Conservation (phyloP, 163 green algal species). For the Scenedesmus sp. region DNA sequence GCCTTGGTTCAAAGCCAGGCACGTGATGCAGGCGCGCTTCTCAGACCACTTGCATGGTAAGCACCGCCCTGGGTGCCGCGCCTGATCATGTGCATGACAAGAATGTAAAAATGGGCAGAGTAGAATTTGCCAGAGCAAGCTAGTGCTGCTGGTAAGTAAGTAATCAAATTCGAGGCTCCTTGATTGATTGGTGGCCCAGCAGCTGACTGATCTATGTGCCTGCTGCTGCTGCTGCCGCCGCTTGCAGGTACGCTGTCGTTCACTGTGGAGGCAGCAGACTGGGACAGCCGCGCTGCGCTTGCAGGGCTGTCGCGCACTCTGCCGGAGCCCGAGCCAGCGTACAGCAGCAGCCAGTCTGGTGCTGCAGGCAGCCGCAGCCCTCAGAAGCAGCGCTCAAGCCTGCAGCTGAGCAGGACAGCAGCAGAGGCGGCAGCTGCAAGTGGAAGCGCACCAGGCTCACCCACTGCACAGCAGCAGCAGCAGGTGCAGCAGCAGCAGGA, state of each 20-base stretch:
- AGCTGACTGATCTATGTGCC: neutral
- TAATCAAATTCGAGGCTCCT: neutral
- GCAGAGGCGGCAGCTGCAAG: neutral
- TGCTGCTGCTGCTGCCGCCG: neutral
- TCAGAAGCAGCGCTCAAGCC: slow-evolving; percentile 15
- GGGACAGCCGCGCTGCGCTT: slow-evolving; percentile 17
- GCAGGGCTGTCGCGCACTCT: neutral
- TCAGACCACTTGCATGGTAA: slow-evolving; percentile 46
- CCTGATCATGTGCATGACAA: neutral
- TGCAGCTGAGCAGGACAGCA: slow-evolving; percentile 9
- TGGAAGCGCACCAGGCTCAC: neutral
- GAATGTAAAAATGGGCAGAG: neutral
- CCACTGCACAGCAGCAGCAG: neutral
- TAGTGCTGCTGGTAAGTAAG: neutral
- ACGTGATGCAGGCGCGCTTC: slow-evolving; percentile 36
- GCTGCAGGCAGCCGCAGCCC: neutral
- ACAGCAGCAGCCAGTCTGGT: neutral
- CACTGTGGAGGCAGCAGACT: slow-evolving; percentile 40
- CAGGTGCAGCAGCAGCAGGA: neutral
- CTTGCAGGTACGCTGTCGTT: neutral
- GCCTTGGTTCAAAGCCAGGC: slow-evolving; percentile 20
- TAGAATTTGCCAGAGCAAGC: neutral
- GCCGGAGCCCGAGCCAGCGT: neutral
- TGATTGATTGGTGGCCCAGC: neutral
- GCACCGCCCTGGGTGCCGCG: neutral